Conservation (phyloP, 768 basidiomycete species). For the Ramaria sp. region DNA sequence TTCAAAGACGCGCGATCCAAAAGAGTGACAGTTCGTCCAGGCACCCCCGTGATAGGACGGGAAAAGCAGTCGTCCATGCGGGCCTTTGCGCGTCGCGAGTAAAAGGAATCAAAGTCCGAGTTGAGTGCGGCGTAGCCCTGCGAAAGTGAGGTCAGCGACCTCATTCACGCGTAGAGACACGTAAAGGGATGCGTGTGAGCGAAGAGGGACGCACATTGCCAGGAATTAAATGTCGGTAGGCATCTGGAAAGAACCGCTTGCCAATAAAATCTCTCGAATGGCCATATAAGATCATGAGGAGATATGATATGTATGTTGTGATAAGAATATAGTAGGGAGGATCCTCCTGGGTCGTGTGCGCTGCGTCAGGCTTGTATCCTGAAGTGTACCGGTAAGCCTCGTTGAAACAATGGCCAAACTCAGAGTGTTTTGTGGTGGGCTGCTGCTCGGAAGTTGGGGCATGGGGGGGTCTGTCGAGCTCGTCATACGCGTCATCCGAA, state of each 20-base stretch:
- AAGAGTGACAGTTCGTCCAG: conserved; percentile 82
- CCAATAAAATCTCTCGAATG: conserved; percentile 94
- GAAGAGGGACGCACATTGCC: conserved; percentile 48
- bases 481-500: conserved; percentile 5
- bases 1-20: conserved; percentile 79
- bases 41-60: conserved; percentile 87
- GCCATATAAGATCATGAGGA: conserved; percentile 84
- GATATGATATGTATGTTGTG: conserved; percentile 87
- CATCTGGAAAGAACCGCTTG: conserved; percentile 59
- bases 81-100: conserved; percentile 88
- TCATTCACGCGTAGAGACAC: background rate
- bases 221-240: conserved; percentile 77
- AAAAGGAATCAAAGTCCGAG: conserved; percentile 98
- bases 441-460: conserved; percentile 77
- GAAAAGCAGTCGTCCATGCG: conserved; percentile 96
- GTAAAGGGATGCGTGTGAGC: no score
- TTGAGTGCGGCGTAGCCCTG: conserved; percentile 95
- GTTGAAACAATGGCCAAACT: conserved; percentile 87
- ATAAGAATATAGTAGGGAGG: conserved; percentile 90
- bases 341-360: conserved; percentile 51
- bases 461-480: conserved; percentile 42
- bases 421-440: conserved; percentile 72
- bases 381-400: conserved; percentile 60
- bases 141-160: conserved; percentile 2
- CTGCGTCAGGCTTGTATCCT: conserved; percentile 41